Evolutionary conservation across 2,329 filamentous ascomycete species (phyloP).

Genomic region (Colletotrichum sp.): DNA sequence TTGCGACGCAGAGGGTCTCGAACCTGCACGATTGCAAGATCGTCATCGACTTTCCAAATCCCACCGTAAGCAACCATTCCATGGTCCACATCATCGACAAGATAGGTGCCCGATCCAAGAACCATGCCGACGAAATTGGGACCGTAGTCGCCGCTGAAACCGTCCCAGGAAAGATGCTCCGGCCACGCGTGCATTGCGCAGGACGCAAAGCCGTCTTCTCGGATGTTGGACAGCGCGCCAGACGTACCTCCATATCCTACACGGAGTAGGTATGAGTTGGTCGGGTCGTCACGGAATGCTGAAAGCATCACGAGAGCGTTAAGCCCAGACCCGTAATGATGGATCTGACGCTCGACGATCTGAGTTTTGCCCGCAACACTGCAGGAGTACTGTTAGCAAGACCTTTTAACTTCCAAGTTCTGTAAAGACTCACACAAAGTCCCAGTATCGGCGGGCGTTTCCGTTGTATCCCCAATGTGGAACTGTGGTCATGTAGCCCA

Average conservation of each 20-base stretch:
- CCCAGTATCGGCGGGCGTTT: constrained; percentile 65
- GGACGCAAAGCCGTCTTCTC: constrained; percentile 57
- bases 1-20: constrained; percentile 49
- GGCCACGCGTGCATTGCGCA: constrained; percentile 63
- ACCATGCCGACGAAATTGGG: constrained; percentile 56
- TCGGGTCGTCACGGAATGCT: constrained; percentile 49
- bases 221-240: constrained; percentile 60
- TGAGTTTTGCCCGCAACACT: constrained; percentile 46
- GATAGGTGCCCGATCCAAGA: constrained; percentile 54
- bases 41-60: constrained; percentile 27
- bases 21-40: constrained; percentile 38
- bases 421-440: constrained; percentile 33
- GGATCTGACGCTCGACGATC: constrained; percentile 54
- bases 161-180: constrained; percentile 60
- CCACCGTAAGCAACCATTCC: constrained; percentile 56
- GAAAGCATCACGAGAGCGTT: constrained; percentile 60
- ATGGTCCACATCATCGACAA: constrained; percentile 46
- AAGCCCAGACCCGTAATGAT: constrained; percentile 66
- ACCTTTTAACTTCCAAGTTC: rapidly evolving
- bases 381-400: rapidly evolving
- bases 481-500: constrained; percentile 61
- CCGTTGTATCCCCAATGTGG: constrained; percentile 68
- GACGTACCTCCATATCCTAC: constrained; percentile 58
- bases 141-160: constrained; percentile 62
- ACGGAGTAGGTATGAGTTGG: constrained; percentile 54